Percentiles rank a stretch among this genome's conserved stretches.
These are phyloP conservation scores for Bryum argenteum DNA, from an alignment of 225 moss, liverwort and hornwort species.

Conservation along the genomic window DNA sequence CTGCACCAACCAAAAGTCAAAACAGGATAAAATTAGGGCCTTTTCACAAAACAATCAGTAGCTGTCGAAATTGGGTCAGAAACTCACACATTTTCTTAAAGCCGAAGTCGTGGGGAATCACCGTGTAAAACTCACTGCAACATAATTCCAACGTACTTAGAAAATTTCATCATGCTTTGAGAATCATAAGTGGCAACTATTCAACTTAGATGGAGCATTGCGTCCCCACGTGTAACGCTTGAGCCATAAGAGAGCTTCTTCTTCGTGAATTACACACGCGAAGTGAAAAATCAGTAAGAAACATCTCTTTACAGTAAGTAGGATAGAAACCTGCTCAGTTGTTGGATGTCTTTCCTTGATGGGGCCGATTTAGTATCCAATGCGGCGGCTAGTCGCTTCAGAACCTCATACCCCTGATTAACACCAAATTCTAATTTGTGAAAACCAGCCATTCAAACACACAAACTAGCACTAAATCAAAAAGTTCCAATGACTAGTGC, in stretches of 20 bases:
- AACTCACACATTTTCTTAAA: conserved; percentile 77
- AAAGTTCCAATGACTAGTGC: neutral
- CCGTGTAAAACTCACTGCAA: conserved; percentile 94
- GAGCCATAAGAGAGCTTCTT: too few relatives aligned
- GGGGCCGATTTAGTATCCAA: conserved; percentile 54
- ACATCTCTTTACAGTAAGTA: neutral
- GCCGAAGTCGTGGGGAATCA: conserved; percentile 93
- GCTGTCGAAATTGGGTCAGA: conserved; percentile 5
- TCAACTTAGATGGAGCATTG: too few relatives aligned
- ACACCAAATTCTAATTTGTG: conserved; percentile 14
- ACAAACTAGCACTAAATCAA: conserved; percentile 5
- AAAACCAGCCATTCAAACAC: conserved; percentile 6
- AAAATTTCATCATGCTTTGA: neutral
- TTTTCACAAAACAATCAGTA: neutral
- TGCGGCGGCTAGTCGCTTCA: conserved; percentile 78
- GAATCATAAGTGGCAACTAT: too few relatives aligned
- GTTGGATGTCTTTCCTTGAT: conserved; percentile 33
- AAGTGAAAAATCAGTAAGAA: neutral
- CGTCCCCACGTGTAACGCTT: too few relatives aligned
- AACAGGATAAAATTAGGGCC: neutral
- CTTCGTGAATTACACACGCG: too few relatives aligned
- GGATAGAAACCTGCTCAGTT: conserved; percentile 65
- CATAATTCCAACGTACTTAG: conserved; percentile 9
- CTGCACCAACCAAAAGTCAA: conserved; percentile 38
- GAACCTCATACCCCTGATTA: conserved; percentile 83